These are phyloP conservation scores for Trematosphaeria pertusa DNA, from an alignment of 2,329 filamentous ascomycete genomes.

Conservation along the genomic window DNA sequence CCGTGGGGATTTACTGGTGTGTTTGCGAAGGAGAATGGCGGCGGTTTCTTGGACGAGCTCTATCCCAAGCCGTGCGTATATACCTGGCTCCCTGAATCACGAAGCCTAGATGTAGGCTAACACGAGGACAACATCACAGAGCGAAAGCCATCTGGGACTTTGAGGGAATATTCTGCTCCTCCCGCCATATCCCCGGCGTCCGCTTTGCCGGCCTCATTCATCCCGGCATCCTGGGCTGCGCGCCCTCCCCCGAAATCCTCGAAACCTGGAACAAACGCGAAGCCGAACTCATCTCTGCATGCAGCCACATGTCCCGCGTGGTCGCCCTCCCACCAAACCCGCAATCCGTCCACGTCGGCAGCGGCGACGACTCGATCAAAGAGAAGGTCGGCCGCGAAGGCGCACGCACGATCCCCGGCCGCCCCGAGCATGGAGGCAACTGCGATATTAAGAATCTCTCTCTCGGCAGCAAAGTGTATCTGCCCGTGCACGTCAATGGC, in stretches of 20 bases:
- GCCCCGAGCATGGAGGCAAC: conserved; percentile 88
- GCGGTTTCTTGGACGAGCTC: conserved; percentile 85
- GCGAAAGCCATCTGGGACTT: conserved; percentile 81
- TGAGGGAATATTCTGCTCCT: conserved; percentile 80
- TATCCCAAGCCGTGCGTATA: conserved; percentile 77
- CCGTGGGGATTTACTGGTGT: conserved; percentile 92
- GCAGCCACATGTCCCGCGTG: conserved; percentile 68
- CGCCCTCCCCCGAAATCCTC: conserved; percentile 79
- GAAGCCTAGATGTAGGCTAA: background rate
- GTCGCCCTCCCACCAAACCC: conserved; percentile 81
- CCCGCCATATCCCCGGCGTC: conserved; percentile 75
- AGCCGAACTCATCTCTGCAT: conserved; percentile 75
- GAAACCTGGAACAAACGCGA: conserved; percentile 86
- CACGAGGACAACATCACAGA: conserved; percentile 54
- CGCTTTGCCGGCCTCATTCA: conserved; percentile 90
- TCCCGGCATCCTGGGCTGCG: conserved; percentile 89
- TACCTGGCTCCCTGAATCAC: background rate
- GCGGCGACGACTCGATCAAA: conserved; percentile 63
- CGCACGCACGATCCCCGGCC: conserved; percentile 81
- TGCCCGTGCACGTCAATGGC: conserved; percentile 84
- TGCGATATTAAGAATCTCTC: conserved; percentile 91
- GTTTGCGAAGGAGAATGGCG: conserved; percentile 81
- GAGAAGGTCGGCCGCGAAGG: conserved; percentile 77
- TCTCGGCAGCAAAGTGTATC: conserved; percentile 80
- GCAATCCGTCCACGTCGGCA: conserved; percentile 75